Percentiles rank a stretch among this genome's conserved stretches.
These are phyloP conservation scores for Pseudonectria buxi DNA, from an alignment of 2,329 filamentous ascomycete species.

Conservation along the genomic window DNA sequence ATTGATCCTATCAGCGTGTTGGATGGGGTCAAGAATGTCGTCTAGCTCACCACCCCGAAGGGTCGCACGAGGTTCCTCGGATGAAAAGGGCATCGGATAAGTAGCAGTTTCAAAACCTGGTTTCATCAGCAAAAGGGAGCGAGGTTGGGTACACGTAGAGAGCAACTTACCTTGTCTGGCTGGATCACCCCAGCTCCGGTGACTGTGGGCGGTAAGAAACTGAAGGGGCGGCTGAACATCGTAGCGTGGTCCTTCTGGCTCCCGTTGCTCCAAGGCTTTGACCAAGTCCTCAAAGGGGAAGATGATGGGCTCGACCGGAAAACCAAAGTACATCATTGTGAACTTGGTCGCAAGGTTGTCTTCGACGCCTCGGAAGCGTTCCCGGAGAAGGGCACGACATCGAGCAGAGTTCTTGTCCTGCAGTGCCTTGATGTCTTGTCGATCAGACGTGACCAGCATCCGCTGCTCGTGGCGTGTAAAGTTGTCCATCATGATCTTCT, in stretches of 20 bases:
- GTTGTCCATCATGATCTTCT: conserved; percentile 24
- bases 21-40: neutral
- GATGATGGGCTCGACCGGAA: conserved; percentile 34
- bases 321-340: conserved; percentile 40
- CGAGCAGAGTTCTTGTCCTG: conserved; percentile 26
- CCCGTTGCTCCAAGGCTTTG: conserved; percentile 10
- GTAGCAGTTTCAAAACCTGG: conserved; percentile 1
- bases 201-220: conserved; percentile 24
- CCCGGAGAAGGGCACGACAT: conserved; percentile 24
- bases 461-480: conserved; percentile 30
- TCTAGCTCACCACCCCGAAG: neutral
- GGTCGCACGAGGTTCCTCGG: too few species aligned
- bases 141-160: neutral
- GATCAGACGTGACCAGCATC: conserved; percentile 24
- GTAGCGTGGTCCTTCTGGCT: conserved; percentile 8
- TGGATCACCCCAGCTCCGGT: conserved; percentile 25
- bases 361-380: conserved; percentile 23
- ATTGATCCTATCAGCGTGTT: neutral
- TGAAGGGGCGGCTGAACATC: conserved; percentile 24
- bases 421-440: conserved; percentile 21
- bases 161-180: conserved; percentile 12
- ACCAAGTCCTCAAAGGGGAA: conserved; percentile 19
- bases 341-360: conserved; percentile 34
- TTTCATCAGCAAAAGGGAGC: conserved; percentile 3
- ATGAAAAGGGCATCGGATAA: conserved; percentile 3